Base-by-base conservation (phyloP, 2,329 filamentous ascomycete genomes). In the Pseudomassariella vexata region DNA sequence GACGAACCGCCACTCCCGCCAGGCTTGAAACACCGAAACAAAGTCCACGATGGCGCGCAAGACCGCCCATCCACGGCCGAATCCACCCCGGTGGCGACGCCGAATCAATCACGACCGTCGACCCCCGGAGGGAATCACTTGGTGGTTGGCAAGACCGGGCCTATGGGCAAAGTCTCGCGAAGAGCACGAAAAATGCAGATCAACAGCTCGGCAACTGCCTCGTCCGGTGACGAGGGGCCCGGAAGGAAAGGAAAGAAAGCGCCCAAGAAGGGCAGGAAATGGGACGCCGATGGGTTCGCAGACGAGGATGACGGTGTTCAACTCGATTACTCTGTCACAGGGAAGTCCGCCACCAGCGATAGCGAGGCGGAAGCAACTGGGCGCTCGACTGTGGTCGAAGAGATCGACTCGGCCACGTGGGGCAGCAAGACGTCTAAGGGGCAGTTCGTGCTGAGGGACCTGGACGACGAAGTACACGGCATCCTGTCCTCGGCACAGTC, bases 401-500 rank as follows among this genome's bases (percentile, higher is more conserved):
- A 77, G 24, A 79, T 95, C 19, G 79, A 87, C 40, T 73, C 84
- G 30, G 77, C 81, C 9, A 79, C 85, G 2, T 95, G 88, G 87
- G 92, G 92, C 21, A 85, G 75, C 21, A 82, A 78, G 51, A 94
- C 85, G 10, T 76, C 74, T 32, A 89, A 90, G 62, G 92, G 92
- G 31, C 85, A 95, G 53, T 98, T 96, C 49, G 82, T 96, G 29
- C 66, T 98, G 42, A 94, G 85, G 52, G 92, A 98, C 50, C 64
- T 98, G 6, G 90, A 89, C 39, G 87, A 95, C 45, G 88, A 98
- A 60, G 87, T 98, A 11, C 82, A 95, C 49, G 82, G 79, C 21
- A 95, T 98, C 35, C 69, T 98, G 26, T 78, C 86, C 20, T 77
- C 81, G 15, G 86, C 86, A n/a, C 79, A 87, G 46, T 75, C 75